These are phyloP conservation scores for Halenospora varia DNA, from an alignment of 495 filamentous ascomycete genomes.

Conservation along the genomic window DNA sequence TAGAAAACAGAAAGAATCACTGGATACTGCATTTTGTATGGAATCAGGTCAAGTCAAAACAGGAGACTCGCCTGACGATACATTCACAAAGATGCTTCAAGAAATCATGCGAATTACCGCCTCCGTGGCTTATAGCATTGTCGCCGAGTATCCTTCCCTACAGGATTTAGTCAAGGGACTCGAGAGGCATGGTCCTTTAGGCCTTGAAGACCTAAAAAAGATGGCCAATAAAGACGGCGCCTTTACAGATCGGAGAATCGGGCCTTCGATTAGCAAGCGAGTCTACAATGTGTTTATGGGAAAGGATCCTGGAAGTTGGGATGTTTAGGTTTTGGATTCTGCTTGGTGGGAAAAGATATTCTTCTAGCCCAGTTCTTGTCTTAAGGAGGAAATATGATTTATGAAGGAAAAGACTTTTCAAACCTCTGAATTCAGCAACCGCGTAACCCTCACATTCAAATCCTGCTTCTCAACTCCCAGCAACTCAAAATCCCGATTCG, in stretches of 20 bases:
- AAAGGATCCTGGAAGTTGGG: conserved; percentile 58
- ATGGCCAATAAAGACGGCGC: conserved; percentile 65
- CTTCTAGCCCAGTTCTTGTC: too few relatives aligned
- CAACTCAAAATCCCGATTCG: too few relatives aligned
- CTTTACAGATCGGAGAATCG: conserved; percentile 60
- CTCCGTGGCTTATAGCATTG: conserved; percentile 69
- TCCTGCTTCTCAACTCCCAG: too few relatives aligned
- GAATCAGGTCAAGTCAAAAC: conserved; percentile 75
- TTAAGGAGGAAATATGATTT: too few relatives aligned
- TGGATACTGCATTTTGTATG: conserved; percentile 72
- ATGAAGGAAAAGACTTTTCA: too few relatives aligned
- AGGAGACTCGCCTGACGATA: conserved; percentile 64
- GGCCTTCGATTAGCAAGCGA: conserved; percentile 65
- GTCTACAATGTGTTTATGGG: conserved; percentile 73
- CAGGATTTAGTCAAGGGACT: conserved; percentile 54
- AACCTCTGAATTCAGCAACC: too few relatives aligned
- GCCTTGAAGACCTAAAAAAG: conserved; percentile 61
- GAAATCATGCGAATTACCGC: conserved; percentile 71
- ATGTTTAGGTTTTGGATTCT: conserved; percentile 44
- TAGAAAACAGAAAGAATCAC: conserved; percentile 33
- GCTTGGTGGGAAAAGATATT: too few relatives aligned
- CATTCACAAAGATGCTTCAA: conserved; percentile 74
- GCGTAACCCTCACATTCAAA: too few relatives aligned
- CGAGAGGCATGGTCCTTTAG: conserved; percentile 51
- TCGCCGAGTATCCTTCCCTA: conserved; percentile 55